Evolutionary conservation across 2,329 filamentous ascomycete species (phyloP).

Genomic region (Xylaria hypoxylon): DNA sequence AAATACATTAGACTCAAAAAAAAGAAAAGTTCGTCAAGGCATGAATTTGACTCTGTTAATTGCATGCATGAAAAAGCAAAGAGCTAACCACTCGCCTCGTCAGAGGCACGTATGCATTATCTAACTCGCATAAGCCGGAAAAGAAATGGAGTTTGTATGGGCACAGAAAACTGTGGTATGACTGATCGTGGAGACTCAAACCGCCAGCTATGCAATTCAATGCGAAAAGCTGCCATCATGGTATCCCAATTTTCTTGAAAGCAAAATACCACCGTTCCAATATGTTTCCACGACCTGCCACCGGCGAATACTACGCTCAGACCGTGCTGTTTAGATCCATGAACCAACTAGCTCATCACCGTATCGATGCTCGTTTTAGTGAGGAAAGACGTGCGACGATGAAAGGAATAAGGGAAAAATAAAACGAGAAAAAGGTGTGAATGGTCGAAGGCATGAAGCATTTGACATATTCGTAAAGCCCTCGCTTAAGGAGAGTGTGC

Average conservation of each 20-base stretch:
- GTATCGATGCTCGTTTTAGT: neutral
- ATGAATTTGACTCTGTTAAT: conserved; percentile 11
- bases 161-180: neutral
- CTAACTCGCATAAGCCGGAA: conserved; percentile 17
- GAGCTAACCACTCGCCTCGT: conserved; percentile 14
- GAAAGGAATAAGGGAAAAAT: neutral
- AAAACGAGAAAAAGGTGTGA: neutral
- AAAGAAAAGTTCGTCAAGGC: conserved; percentile 1
- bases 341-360: neutral
- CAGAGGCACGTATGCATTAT: conserved; percentile 13
- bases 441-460: neutral
- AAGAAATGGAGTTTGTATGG: neutral
- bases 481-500: neutral
- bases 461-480: neutral
- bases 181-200: conserved; percentile 4
- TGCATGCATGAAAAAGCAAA: conserved; percentile 8
- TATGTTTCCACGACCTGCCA: conserved; percentile 5
- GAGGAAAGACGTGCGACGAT: neutral
- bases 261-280: conserved; percentile 25
- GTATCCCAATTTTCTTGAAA: conserved; percentile 20
- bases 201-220: conserved; percentile 17
- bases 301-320: conserved; percentile 3
- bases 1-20: neutral
- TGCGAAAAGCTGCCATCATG: conserved; percentile 13
- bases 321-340: neutral